These are phyloP conservation scores for Pseudocercospora fuligena DNA, from an alignment of 2,329 filamentous ascomycete genomes.

Conservation along the genomic window DNA sequence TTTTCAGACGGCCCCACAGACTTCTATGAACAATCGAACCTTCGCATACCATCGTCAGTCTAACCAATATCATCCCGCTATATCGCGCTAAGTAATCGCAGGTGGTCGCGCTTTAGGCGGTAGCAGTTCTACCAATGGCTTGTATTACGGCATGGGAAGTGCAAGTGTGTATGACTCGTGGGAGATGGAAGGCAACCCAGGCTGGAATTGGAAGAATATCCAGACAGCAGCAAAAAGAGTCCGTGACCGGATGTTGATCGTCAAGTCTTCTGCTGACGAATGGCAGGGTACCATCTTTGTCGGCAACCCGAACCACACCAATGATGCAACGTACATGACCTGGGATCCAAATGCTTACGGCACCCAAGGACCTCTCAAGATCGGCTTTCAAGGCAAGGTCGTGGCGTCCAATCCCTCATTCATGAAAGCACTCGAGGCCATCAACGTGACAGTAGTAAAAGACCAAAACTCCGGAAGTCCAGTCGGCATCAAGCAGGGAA, in stretches of 20 bases:
- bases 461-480: constrained; percentile 24
- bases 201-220: constrained; percentile 24
- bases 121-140: constrained; percentile 25
- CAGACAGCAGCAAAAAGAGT: constrained; percentile 20
- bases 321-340: constrained; percentile 27
- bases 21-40: constrained; percentile 26
- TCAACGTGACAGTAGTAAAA: constrained; percentile 17
- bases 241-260: too few relatives aligned
- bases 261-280: background rate
- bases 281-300: constrained; percentile 23
- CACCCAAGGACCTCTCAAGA: constrained; percentile 27
- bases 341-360: constrained; percentile 26
- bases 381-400: constrained; percentile 28
- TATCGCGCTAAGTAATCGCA: background rate
- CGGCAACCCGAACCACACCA: constrained; percentile 24
- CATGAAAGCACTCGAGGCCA: constrained; percentile 24
- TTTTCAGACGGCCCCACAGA: constrained; percentile 23
- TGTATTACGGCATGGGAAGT: constrained; percentile 25
- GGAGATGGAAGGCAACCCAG: constrained; percentile 25
- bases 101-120: constrained; percentile 26
- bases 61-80: background rate
- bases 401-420: constrained; percentile 23
- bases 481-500: constrained; percentile 26
- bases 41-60: constrained; percentile 24
- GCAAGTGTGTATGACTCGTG: constrained; percentile 20